Conservation (phyloP, 345 rosid genomes). For the Brassica napus region DNA sequence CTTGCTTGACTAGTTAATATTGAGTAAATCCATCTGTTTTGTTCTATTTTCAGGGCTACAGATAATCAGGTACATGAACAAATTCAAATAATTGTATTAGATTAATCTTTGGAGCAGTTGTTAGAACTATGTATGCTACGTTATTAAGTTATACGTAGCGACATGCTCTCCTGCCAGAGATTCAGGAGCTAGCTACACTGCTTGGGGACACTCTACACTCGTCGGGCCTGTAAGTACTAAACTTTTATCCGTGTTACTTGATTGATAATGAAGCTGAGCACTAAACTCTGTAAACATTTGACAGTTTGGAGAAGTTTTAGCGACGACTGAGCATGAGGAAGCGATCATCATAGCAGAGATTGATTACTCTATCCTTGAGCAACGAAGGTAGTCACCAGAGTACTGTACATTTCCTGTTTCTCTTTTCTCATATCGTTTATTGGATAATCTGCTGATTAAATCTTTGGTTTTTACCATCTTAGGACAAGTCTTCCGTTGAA, state of each 20-base stretch:
- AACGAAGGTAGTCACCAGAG: conserved; percentile 55
- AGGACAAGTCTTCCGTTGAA: conserved; percentile 73
- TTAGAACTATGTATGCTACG: conserved; percentile 9
- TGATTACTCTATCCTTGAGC: conserved; percentile 76
- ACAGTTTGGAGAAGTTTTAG: conserved; percentile 92
- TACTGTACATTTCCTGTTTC: not conserved
- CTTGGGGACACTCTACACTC: conserved; percentile 98
- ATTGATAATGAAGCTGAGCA: not conserved
- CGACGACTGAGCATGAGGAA: conserved; percentile 78
- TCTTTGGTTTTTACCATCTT: not conserved
- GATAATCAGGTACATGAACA: conserved; percentile 73
- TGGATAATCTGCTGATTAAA: not conserved
- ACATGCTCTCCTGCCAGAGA: conserved; percentile 96
- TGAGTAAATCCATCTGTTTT: not conserved
- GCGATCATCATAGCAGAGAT: conserved; percentile 75
- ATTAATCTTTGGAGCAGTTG: not conserved
- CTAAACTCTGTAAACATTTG: conserved; percentile 4
- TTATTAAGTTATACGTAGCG: conserved; percentile 75
- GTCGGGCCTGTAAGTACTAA: conserved; percentile 46
- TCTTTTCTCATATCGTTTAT: not conserved
- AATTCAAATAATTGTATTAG: no score
- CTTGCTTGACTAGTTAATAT: not conserved
- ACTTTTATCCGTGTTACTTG: not conserved
- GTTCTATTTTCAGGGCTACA: conserved; percentile 66
- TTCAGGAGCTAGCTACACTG: conserved; percentile 65